Evolutionary conservation across 2,329 filamentous ascomycete species (phyloP).

Genomic region (Alternaria infectoria): DNA sequence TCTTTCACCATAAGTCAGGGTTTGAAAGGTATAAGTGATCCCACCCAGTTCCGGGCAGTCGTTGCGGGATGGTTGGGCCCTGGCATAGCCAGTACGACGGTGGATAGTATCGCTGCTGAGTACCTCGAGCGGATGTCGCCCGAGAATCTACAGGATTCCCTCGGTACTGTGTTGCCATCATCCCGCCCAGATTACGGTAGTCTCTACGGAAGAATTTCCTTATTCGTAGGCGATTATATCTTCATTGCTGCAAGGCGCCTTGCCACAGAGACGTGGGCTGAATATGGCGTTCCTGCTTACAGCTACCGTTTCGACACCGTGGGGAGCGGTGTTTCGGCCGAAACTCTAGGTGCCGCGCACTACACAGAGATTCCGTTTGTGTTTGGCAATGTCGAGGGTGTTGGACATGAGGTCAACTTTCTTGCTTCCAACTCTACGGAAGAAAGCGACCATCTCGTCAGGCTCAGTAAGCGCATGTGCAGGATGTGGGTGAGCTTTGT

Average conservation of each 20-base stretch:
- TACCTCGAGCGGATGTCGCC: neutral
- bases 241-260: neutral
- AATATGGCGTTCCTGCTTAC: neutral
- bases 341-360: neutral
- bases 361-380: neutral
- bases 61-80: neutral
- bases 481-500: slow-evolving; percentile 5
- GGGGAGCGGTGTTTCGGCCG: neutral
- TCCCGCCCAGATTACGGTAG: neutral
- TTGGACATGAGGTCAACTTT: neutral
- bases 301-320: neutral
- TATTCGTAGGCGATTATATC: neutral
- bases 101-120: neutral
- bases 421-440: neutral
- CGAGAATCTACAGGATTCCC: neutral
- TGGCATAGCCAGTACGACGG: neutral
- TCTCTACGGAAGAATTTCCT: neutral
- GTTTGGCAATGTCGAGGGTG: neutral
- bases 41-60: neutral
- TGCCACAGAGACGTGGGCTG: neutral
- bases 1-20: neutral
- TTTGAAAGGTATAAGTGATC: neutral
- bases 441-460: neutral
- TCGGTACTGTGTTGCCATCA: neutral
- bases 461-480: neutral